Base-by-base conservation (phyloP, 805 yeast species). In the Hanseniaspora singularis region DNA sequence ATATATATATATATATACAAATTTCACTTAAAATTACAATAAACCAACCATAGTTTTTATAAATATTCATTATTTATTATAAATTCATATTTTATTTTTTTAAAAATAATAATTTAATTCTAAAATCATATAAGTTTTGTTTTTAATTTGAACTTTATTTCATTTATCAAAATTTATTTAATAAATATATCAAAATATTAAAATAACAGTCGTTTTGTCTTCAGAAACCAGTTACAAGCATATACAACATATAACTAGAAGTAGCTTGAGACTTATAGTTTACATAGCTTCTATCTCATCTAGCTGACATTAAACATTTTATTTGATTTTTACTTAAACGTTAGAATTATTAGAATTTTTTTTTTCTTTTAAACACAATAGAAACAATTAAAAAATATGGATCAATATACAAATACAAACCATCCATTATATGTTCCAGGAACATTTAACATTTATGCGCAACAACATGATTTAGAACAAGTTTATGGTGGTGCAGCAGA, bases 361-460 rank as follows among this genome's bases (percentile, higher is more conserved):
- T 41, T 9, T 10, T 15, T 20, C 6, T 20, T 8, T 4, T 4
- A 36, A 36, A 20, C n/a, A 22, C 22, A 37, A 26, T 8, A 11
- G 7, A 18, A 26, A 16, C 4, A 31, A 31, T 7, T 8, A 26
- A 11, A 18, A 3, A 41, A 55, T 15, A 63, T 63, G 67, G 66
- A 63, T 53, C 65, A 59, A 51, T 63, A 62, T 55, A 63, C 67
- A 24, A 62, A 64, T 52, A 61, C 58, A 49, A 53, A 59, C 51
- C 65, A 64, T 46, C 66, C 67, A 16, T 74, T 71, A 33, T 73
- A 67, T 54, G 58, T 75, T 36, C 80, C 80, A 2, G 79, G 79
- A 8, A 74, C 81, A 1, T 62, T 71, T 52, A 74, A 72, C 55
- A 67, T 75, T 39, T 66, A 70, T 49, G 59, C 74, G 4, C 66